Evolutionary conservation across 371 early-diverging fungal species (phyloP), one percentile per base, ranked within the genome.

Genomic region (Apophysomyces elegans): DNA sequence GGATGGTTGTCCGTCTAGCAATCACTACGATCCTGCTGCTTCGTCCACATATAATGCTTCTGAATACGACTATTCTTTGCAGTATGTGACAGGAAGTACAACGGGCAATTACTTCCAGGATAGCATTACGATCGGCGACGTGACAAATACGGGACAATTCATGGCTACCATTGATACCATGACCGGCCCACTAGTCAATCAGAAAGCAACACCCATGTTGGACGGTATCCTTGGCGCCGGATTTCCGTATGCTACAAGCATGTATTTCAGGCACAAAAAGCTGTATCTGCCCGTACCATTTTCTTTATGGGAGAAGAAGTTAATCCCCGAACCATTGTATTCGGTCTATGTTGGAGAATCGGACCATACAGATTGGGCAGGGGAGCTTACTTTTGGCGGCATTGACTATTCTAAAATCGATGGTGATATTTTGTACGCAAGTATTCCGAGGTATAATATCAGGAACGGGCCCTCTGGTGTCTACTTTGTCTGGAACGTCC

Each of bases 311-410:
- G 38, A 56, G n/a, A 9, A 43, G 5, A 38, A 46, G 2, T 16
- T 57, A 7, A 62, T 67, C 12, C 45, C 67, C 35, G 62, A 54
- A 9, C 62, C 62, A n/a, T 41, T 67, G 0, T 62, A 61, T 38
- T 67, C 67, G 14, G 61, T 67, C 2, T 56, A 41, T 41, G 56
- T 56, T 38, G 56, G 38, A 4, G 21, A 50, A 21, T 21, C 54
- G 21, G 11, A 50, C 1, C 9, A 4, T 2, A 18, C 54, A 21
- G 68, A 68, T 1, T 70, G 72, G 66, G 32, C 57, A 1, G 90
- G 88, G 2, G 79, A 84, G 36, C 71, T 88, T 7, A 68, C 84
- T 13, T 76, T 90, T 58, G 88, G 87, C 7, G 88, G 78, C 0
- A 76, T 78, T 21, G 79, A 87, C 65, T 13, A 47, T 7, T 35